These are phyloP conservation scores for Physaria fendleri DNA, from an alignment of 345 rosid genomes.

Conservation along the genomic window DNA sequence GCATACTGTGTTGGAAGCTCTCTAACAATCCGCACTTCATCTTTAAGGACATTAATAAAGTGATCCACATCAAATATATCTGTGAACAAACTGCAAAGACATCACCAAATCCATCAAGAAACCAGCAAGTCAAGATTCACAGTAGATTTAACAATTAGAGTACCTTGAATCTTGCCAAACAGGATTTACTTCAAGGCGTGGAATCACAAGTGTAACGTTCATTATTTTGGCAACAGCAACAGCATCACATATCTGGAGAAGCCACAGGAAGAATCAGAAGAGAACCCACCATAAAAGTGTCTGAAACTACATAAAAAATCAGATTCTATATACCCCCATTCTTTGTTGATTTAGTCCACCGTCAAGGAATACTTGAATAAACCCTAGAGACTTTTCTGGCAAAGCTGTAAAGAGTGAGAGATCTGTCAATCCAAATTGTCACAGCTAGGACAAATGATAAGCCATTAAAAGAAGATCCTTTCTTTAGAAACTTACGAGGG, in stretches of 20 bases:
- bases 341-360: conserved; percentile 98
- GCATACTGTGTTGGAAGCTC: conserved; percentile 59
- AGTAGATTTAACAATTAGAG: not conserved
- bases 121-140: not conserved
- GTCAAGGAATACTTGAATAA: conserved; percentile 88
- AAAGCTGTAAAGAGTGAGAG: conserved; percentile 40
- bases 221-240: conserved; percentile 92
- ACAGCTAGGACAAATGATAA: too few species aligned
- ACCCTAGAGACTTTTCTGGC: conserved; percentile 53
- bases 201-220: conserved; percentile 82
- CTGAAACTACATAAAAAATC: not conserved
- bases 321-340: conserved; percentile 70
- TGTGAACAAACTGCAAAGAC: conserved; percentile 55
- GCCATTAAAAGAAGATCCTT: too few species aligned
- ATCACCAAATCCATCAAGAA: conserved; percentile 1
- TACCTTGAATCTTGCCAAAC: conserved; percentile 99
- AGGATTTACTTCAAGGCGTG: conserved; percentile 91
- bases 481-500: too few species aligned
- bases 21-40: conserved; percentile 59
- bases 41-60: conserved; percentile 47
- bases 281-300: not conserved
- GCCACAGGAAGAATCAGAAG: not conserved
- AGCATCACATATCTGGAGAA: conserved; percentile 82
- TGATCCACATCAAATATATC: conserved; percentile 92
- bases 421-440: conserved; percentile 6